Conservation (phyloP, 2,329 filamentous ascomycete genomes). For the Neophaeococcomyces mojaviensis region DNA sequence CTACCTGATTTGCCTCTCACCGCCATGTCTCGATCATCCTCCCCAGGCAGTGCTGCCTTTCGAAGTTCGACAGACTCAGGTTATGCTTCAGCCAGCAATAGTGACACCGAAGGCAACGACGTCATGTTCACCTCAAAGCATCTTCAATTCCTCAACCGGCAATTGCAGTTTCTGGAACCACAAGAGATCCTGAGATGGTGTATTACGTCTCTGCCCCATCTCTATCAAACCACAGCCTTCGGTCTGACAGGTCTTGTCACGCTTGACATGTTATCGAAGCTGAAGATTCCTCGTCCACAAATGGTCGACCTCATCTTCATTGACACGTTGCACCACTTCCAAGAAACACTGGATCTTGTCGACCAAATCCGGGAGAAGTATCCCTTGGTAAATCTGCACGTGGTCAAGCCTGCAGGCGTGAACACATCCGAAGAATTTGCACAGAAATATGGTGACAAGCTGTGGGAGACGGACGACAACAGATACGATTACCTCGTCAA, state of each 20-base stretch:
- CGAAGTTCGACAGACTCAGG: slow-evolving; percentile 62
- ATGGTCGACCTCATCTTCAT: slow-evolving; percentile 60
- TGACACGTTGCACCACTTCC: slow-evolving; percentile 76
- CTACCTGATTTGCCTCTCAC: slow-evolving; percentile 6
- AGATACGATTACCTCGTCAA: slow-evolving; percentile 97
- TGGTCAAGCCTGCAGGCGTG: slow-evolving; percentile 77
- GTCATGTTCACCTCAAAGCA: slow-evolving; percentile 82
- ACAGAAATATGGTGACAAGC: slow-evolving; percentile 66
- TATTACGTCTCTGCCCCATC: slow-evolving; percentile 78
- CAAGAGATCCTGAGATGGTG: slow-evolving; percentile 89
- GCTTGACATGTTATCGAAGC: slow-evolving; percentile 59
- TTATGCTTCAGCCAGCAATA: slow-evolving; percentile 66
- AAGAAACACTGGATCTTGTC: slow-evolving; percentile 66
- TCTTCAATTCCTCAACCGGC: slow-evolving; percentile 81
- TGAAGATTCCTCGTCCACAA: slow-evolving; percentile 41
- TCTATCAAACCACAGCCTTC: slow-evolving; percentile 82
- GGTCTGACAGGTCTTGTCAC: slow-evolving; percentile 74
- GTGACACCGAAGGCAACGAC: slow-evolving; percentile 46
- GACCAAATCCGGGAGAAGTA: slow-evolving; percentile 70
- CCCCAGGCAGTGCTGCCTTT: slow-evolving; percentile 26
- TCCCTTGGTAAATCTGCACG: slow-evolving; percentile 70
- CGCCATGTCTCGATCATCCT: slow-evolving; percentile 15
- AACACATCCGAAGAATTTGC: slow-evolving; percentile 71
- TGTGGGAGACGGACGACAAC: slow-evolving; percentile 81
- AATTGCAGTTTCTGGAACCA: slow-evolving; percentile 79